Conservation (phyloP, 2,329 filamentous ascomycete species). For the Ophiostoma himal-ulmi region DNA sequence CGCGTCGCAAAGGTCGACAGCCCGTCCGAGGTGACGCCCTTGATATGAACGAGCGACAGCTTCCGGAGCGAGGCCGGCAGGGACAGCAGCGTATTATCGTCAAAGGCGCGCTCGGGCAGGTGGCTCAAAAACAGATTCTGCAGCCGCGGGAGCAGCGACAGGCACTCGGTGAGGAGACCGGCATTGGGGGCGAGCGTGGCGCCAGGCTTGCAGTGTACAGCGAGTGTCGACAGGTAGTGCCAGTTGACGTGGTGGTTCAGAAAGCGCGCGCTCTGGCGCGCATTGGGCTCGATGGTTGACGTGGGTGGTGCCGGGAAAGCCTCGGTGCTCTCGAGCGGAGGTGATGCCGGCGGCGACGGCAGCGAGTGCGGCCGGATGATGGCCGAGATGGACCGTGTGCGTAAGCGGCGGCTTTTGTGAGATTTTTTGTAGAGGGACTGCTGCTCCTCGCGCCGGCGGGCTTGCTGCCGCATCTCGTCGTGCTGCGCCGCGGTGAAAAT, state of each 20-base stretch:
- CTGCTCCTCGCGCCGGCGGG: background rate
- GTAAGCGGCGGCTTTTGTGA: slow-evolving; percentile 2
- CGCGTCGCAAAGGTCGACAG: slow-evolving; percentile 51
- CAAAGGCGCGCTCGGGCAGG: slow-evolving; percentile 51
- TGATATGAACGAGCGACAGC: slow-evolving; percentile 50
- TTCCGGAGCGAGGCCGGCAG: slow-evolving; percentile 48
- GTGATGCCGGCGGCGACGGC: slow-evolving; percentile 16
- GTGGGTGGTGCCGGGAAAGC: no score
- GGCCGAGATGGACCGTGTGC: slow-evolving; percentile 21
- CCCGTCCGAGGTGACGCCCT: slow-evolving; percentile 51
- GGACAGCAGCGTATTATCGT: slow-evolving; percentile 49
- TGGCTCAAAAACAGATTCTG: slow-evolving; percentile 55
- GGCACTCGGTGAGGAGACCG: slow-evolving; percentile 42
- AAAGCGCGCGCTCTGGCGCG: slow-evolving; percentile 35
- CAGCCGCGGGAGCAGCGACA: slow-evolving; percentile 52
- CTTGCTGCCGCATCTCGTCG: slow-evolving; percentile 11
- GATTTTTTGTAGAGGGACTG: background rate
- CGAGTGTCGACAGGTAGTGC: slow-evolving; percentile 50
- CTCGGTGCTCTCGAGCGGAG: background rate
- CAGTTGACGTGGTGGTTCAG: slow-evolving; percentile 47
- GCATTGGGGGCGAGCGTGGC: slow-evolving; percentile 49
- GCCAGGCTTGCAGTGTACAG: slow-evolving; percentile 54
- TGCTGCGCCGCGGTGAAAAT: slow-evolving; percentile 32
- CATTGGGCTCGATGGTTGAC: slow-evolving; percentile 30
- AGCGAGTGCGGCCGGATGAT: slow-evolving; percentile 15